phyloP scores from a whole-genome alignment of 371 early-diverging fungal species.

The Dinochytrium kinnereticum region DNA sequence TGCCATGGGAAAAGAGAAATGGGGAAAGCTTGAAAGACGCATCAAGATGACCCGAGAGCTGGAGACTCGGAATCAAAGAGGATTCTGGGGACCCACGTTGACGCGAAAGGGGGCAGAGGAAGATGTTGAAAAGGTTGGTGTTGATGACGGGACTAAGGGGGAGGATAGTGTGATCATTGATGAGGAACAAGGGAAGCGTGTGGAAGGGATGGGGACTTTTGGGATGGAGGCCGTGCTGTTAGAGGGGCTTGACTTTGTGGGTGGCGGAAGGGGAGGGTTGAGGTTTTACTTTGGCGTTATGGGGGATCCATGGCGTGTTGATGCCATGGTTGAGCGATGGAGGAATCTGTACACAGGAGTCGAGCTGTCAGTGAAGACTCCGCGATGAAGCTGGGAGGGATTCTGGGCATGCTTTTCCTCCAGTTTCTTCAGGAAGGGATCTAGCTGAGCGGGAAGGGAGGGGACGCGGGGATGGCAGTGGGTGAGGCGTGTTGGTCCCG shows the following conservation, averaged over 20 bases:
- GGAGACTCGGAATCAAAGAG: neutral
- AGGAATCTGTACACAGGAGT: neutral
- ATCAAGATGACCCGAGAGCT: neutral
- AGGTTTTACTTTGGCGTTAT: constrained; percentile 18
- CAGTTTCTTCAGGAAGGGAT: no score
- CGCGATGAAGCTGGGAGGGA: no score
- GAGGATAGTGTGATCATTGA: neutral
- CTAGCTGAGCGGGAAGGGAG: no score
- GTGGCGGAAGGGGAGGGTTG: constrained; percentile 12
- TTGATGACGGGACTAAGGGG: neutral
- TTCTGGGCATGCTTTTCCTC: no score
- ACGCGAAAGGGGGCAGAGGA: constrained; percentile 4
- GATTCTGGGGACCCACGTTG: constrained; percentile 11
- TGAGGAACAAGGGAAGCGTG: neutral
- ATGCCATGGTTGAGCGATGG: constrained; percentile 5
- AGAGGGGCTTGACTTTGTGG: constrained; percentile 19
- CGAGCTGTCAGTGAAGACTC: neutral
- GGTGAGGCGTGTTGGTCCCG: no score
- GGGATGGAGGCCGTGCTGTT: neutral
- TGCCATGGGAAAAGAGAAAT: neutral
- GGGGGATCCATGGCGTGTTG: constrained; percentile 19
- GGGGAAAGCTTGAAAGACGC: neutral
- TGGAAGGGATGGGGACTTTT: constrained; percentile 9
- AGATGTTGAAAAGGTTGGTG: neutral
- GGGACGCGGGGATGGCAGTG: no score